Evolutionary conservation across 441 rosid genomes (phyloP), one percentile per base, ranked within the genome.

Genomic region (Metrosideros polymorpha): DNA sequence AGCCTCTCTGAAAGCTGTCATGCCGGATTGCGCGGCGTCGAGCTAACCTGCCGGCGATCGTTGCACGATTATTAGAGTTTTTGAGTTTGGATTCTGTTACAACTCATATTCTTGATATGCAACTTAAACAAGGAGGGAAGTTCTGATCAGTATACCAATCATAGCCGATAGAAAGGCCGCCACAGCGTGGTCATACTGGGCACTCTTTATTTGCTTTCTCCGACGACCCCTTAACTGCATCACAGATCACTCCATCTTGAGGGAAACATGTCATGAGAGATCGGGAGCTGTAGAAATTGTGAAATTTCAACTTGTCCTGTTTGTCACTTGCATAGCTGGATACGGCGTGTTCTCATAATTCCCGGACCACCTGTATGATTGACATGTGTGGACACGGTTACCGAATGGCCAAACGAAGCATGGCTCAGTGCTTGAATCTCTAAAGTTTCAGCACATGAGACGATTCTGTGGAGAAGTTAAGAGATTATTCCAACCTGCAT

Each of bases 361-460:
- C n/a, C 99, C 95, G 35, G 88, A 90, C 99, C 98, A 97, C 95
- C 99, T 96, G 90, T n/a, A 15, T 71, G 14, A 22, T 71, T 3
- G 47, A 39, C 79, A 39, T 84, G 84, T 49, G 71, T 84, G 59
- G n/a, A 75, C 82, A 18, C 84, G 17, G 84, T 77, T n/a, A 53
- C 59, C 32, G 43, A 83, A 82, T 54, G 50, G 27, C 15, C n/a
- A n/a, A 87, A 30, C 14, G 6, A 25, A 18, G 18, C 43, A 25
- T 52, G 43, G 45, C 35, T 43, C 84, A 14, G 43, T 43, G 19
- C 32, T 12, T 4, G 18, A 22, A 5, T 30, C 57, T 49, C 45
- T 24, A 12, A 22, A 29, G 52, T 56, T 32, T 0, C 12, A 14
- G 47, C 32, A 51, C 17, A 19, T 43, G 55, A 10, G 18, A 29